Conservation (phyloP, 2,329 filamentous ascomycete species). For the Lasiodiplodia gonubiensis region DNA sequence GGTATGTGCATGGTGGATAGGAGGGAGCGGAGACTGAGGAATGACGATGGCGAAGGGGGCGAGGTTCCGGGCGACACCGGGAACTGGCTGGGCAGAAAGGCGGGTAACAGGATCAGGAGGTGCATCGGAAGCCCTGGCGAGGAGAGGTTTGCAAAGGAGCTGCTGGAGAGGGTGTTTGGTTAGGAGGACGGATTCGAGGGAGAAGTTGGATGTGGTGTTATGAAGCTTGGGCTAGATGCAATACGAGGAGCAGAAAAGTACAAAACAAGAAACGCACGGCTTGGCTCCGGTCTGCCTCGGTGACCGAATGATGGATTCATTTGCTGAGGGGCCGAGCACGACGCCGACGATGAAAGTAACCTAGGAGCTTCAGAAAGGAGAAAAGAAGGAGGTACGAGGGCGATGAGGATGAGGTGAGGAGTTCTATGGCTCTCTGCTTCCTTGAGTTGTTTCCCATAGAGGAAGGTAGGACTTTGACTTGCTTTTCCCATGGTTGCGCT, state of each 20-base stretch:
- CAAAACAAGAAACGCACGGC: slow-evolving; percentile 3
- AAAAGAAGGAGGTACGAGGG: too few relatives aligned
- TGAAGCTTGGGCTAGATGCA: neutral
- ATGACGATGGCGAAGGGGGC: slow-evolving; percentile 43
- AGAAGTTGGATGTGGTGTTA: neutral
- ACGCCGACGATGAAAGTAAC: too few relatives aligned
- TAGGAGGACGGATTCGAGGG: neutral
- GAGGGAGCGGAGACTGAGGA: slow-evolving; percentile 62
- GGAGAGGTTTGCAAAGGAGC: slow-evolving; percentile 67
- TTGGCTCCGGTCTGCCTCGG: neutral
- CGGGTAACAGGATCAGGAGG: slow-evolving; percentile 81
- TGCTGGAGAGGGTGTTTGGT: slow-evolving; percentile 69
- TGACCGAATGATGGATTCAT: too few relatives aligned
- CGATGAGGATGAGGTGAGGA: too few relatives aligned
- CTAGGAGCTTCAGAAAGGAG: too few relatives aligned
- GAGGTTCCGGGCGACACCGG: slow-evolving; percentile 71
- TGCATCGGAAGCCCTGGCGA: slow-evolving; percentile 73
- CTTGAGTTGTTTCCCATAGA: too few relatives aligned
- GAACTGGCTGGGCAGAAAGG: slow-evolving; percentile 74
- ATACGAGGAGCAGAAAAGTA: neutral
- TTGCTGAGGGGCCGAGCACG: too few relatives aligned
- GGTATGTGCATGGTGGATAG: slow-evolving; percentile 89
- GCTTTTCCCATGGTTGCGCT: too few relatives aligned
- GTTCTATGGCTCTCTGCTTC: too few relatives aligned
- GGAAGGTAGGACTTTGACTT: too few relatives aligned